Conservation (phyloP, 225 moss, liverwort and hornwort genomes). For the Climacium dendroides region DNA sequence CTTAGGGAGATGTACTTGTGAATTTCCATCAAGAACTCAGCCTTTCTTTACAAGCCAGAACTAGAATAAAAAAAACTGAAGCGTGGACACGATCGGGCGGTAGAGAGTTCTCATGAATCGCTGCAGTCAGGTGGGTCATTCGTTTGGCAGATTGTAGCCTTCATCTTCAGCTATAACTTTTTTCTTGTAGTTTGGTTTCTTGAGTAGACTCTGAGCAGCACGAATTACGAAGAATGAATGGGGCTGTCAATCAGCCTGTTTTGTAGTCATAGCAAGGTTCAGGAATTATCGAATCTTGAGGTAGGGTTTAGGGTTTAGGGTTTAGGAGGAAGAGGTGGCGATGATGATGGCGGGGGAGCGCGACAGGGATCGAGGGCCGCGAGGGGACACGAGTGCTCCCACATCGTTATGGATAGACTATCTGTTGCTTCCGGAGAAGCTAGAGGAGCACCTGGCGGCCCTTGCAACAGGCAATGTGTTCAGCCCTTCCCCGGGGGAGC, state of each 20-base stretch:
- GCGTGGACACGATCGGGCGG: neutral
- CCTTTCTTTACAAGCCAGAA: neutral
- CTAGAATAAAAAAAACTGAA: neutral
- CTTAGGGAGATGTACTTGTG: neutral
- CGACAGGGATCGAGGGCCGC: conserved; percentile 71
- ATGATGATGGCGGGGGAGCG: conserved; percentile 38
- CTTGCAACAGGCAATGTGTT: conserved; percentile 31
- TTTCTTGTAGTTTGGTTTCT: neutral
- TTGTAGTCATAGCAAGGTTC: neutral
- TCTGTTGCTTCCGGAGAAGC: conserved; percentile 72
- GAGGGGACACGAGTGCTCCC: conserved; percentile 62
- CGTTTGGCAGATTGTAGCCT: neutral
- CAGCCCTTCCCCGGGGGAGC: conserved; percentile 59
- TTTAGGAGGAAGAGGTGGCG: neutral
- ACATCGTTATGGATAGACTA: conserved; percentile 93
- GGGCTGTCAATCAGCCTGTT: neutral
- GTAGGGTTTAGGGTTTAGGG: neutral
- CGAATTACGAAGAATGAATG: neutral
- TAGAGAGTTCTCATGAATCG: neutral
- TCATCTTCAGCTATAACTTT: neutral
- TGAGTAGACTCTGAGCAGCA: neutral
- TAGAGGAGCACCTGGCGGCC: conserved; percentile 74
- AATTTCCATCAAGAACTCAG: neutral
- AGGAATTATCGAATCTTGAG: neutral
- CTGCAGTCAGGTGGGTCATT: neutral